Base-by-base conservation (phyloP, 768 basidiomycete species). In the Panellus pusillus region DNA sequence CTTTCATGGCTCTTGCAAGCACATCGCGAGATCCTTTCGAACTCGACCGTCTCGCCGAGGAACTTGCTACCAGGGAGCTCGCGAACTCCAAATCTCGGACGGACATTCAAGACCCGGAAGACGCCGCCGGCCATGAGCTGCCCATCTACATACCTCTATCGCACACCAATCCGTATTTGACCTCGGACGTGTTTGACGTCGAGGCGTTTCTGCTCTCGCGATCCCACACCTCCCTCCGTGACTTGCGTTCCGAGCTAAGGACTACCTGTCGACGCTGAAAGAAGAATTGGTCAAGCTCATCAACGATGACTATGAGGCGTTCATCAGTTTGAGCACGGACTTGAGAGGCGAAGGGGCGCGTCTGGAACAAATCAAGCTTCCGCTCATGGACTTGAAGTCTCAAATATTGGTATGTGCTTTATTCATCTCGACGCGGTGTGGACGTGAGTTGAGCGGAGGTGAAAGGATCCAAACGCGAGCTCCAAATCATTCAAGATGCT, bases 221-320 rank as follows among this genome's bases (percentile, higher is more conserved):
- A 42, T 78, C 88, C 27, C 86, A 91, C 61, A 89, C 88, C 0
- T 91, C 93, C 9, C 79, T 97, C 17, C 86, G 89, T 28, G 96
- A 98, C 68, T 76, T 98, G 29, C 86, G 94, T 48, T 71, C 82
- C 4, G 95, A 99, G 67, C 76, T 99, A 18, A 81, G 93, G 85
- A 92, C 47, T 98, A 98, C 68, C 76, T 93, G 55, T 81, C 83
- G 0, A 74, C 79, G 9, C 72, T 99, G 58, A 93, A 96, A 69
- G 92, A 95, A 67, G 96, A 97, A 67, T 80, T 99, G 32, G 93
- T 98, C 28, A 86, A 86, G 64, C 83, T 98, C 64, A 97, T 98
- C 68, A 98, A 99, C 70, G 89, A 93, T 62, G 97, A 98, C 72
- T 99, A 98, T 65, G 94, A 94, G 68, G 94, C 94, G 13, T 99